Base-by-base conservation (phyloP, 768 basidiomycete species). In the Lyophyllum atratum region DNA sequence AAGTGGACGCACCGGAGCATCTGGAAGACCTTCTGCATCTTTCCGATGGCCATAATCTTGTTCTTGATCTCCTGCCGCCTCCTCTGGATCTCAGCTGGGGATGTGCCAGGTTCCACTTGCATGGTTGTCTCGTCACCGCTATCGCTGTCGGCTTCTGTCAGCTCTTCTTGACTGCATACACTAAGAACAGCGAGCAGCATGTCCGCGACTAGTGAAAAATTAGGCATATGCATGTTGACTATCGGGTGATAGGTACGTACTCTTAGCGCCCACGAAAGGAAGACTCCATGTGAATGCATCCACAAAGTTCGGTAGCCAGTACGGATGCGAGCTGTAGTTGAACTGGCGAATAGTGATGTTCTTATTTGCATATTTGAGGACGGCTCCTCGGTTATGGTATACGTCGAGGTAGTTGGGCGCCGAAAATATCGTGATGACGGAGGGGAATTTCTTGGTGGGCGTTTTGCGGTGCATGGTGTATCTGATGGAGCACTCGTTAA, bases 221-320 rank as follows among this genome's bases (percentile, higher is more conserved):
- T 14, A 28, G 15, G 39, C 39, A 19, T 4, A 40, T 2, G 39
- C 5, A 15, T 4, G n/a, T 6, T 5, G 39, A 15, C 39, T 4
- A 19, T n/a, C 17, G n/a, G 31, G 49, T 33, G 40, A 14, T 34
- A 6, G 40, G 19, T 6, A 47, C 92, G 53, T 59, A 95, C 95
- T 97, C 77, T 98, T 98, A 61, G 93, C 87, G 51, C 95, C 95
- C 4, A 98, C 95, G 69, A 98, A 98, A 0, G 96, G 96, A 55
- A 98, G 70, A 80, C 90, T 93, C 96, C 95, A 98, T 11, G 95
- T 96, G 69, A 98, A 98, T 28, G 93, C 95, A 67, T 98, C 93
- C 85, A 95, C 95, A 65, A 97, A 97, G 75, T 97, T 97, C 0
- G 95, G 95, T 28, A 98, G 71, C 93, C 94, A 95, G 72, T 93